A percentile compares a stretch with the other conserved stretches of the same genome.
phyloP scores from a whole-genome alignment of 805 yeast species.

The Hanseniaspora vineae region DNA sequence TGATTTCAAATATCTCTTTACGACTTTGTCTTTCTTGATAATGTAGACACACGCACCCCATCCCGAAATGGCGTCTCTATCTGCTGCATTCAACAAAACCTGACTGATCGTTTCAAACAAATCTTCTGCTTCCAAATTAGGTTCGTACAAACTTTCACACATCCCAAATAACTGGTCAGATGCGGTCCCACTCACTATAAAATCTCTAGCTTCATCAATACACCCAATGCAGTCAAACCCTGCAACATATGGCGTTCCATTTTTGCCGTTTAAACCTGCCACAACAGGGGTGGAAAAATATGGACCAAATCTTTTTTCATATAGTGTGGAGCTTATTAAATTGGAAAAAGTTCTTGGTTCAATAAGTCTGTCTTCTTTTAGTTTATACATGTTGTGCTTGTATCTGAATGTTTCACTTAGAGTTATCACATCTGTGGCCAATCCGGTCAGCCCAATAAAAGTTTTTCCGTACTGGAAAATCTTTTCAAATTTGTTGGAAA shows the following conservation, averaged over 20 bases:
- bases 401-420: slow-evolving; percentile 68
- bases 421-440: slow-evolving; percentile 88
- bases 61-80: slow-evolving; percentile 94
- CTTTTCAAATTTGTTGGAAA: slow-evolving; percentile 87
- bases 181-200: slow-evolving; percentile 92
- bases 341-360: slow-evolving; percentile 93
- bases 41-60: slow-evolving; percentile 97
- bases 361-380: slow-evolving; percentile 81
- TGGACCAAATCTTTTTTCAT: slow-evolving; percentile 89
- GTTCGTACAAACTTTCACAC: slow-evolving; percentile 96
- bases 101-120: slow-evolving; percentile 92
- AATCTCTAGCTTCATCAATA: slow-evolving; percentile 88
- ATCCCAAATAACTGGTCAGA: slow-evolving; percentile 94
- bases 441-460: slow-evolving; percentile 84
- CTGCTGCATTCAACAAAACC: slow-evolving; percentile 86
- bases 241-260: slow-evolving; percentile 79
- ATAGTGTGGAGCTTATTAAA: slow-evolving; percentile 77
- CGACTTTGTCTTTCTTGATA: slow-evolving; percentile 82
- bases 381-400: slow-evolving; percentile 77
- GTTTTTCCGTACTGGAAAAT: slow-evolving; percentile 77
- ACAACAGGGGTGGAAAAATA: slow-evolving; percentile 94
- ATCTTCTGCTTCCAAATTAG: slow-evolving; percentile 86
- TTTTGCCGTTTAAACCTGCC: slow-evolving; percentile 81
- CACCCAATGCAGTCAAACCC: slow-evolving; percentile 96
- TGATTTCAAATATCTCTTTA: slow-evolving; percentile 76